Base-by-base conservation (phyloP, 1,139 yeast species). In the Scheffersomyces illinoinensis region DNA sequence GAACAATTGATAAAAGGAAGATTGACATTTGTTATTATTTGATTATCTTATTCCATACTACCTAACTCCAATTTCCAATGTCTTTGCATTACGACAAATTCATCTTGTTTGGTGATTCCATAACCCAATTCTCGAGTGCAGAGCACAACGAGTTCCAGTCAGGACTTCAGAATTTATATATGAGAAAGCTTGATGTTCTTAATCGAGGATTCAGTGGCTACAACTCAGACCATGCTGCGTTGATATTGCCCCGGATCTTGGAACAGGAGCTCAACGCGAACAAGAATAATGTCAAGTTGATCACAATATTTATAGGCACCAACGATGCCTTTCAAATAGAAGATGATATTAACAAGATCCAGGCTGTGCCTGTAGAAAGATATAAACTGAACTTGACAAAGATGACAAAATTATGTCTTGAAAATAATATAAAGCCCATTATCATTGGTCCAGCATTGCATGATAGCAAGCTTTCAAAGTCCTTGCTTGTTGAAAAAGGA, bases 231-330 rank as follows among this genome's bases (percentile, higher is more conserved):
- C 86, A 86, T 73, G 88, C 82, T 0, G 67, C 74, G 10, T 55
- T 64, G 20, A 68, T 88, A 17, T 72, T 86, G 19, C 86, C 86
- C 1, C 71, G 77, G 55, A 72, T 88, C 20, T 69, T 88, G 47
- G 70, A 75, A 19, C 68, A 73, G 1, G 89, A 85, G 59, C 71
- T 76, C 57, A 74, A 72, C 24, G 68, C 64, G 2, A 62, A 66
- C 2, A 60, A 64, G 46, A 68, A 74, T 18, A 72, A 72, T 56
- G 61, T 76, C 56, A 69, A 72, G 59, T 64, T 89, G 46, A 79
- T 84, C 61, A 82, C 87, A 0, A 74, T 91, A 3, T 90, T 88
- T 71, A 85, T 90, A 65, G 97, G 97, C 1, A 83, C 96, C 12
- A 91, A 91, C 67, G 97, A 91, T 69, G 86, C 91, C 0, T 65